Percentiles rank a stretch among this genome's conserved stretches.
Evolutionary conservation across 495 filamentous ascomycete genomes (phyloP).

Genomic region (Copromyces sp.): DNA sequence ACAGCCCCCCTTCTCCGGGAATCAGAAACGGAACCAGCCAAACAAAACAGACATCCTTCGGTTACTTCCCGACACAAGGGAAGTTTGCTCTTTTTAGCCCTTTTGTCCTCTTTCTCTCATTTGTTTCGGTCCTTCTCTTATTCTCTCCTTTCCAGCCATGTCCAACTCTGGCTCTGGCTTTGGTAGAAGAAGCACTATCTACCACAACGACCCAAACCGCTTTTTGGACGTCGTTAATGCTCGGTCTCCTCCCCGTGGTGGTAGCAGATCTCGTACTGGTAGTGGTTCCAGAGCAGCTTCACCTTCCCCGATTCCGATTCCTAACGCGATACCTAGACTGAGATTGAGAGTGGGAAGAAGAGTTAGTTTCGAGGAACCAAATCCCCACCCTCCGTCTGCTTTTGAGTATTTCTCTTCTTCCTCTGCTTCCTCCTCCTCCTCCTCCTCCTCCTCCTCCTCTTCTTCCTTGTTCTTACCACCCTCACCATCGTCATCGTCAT

Average conservation of each 20-base stretch:
- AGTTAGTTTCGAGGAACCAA: background rate
- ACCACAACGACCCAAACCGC: background rate
- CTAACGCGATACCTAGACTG: background rate
- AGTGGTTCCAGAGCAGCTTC: background rate
- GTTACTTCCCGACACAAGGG: background rate
- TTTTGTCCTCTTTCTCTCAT: background rate
- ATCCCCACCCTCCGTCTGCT: background rate
- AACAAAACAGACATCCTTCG: background rate
- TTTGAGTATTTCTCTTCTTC: background rate
- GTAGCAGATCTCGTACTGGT: background rate
- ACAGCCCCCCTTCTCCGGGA: background rate
- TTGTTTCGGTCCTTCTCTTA: background rate
- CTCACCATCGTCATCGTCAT: background rate
- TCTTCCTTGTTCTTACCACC: background rate
- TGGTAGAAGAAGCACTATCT: background rate
- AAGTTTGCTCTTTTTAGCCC: background rate
- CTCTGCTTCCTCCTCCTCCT: background rate
- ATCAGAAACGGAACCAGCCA: background rate
- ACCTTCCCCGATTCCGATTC: background rate
- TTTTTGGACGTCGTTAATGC: background rate
- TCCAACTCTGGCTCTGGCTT: background rate
- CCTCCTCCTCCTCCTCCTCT: background rate
- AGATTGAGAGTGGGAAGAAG: background rate
- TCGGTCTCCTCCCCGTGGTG: background rate
- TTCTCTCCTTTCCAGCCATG: background rate